Evolutionary conservation across 2,329 filamentous ascomycete species (phyloP).

Genomic region (Calonectria montana): DNA sequence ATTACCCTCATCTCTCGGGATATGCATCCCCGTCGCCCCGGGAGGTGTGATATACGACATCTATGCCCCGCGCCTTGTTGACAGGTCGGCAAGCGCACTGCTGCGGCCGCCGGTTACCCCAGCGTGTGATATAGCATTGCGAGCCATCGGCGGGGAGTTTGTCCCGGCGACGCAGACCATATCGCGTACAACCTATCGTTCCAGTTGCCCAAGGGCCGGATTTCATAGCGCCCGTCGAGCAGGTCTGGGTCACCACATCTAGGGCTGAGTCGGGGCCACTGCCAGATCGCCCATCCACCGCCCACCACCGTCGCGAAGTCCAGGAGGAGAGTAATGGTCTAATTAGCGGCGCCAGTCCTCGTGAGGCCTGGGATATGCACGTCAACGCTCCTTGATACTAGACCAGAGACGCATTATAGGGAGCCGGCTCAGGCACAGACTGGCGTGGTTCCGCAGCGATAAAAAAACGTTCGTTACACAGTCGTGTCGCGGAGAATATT

Average conservation of each 20-base stretch:
- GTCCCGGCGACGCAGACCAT: constrained; percentile 28
- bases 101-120: constrained; percentile 14
- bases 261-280: constrained; percentile 39
- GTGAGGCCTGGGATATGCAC: constrained; percentile 39
- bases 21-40: neutral
- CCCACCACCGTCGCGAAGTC: constrained; percentile 18
- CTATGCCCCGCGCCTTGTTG: constrained; percentile 8
- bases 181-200: constrained; percentile 32
- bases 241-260: constrained; percentile 37
- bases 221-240: constrained; percentile 37
- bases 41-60: constrained; percentile 21
- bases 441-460: constrained; percentile 41
- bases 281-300: constrained; percentile 30
- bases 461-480: constrained; percentile 40
- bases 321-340: constrained; percentile 29
- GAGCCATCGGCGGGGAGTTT: constrained; percentile 16
- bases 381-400: constrained; percentile 41
- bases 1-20: constrained; percentile 9
- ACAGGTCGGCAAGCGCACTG: constrained; percentile 14
- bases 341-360: constrained; percentile 37
- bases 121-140: constrained; percentile 16
- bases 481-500: constrained; percentile 46
- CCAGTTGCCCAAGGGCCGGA: constrained; percentile 33
- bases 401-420: constrained; percentile 36
- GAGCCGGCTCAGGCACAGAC: constrained; percentile 38